Conservation (phyloP, 257 asterid species). For the Nicotiana tabacum region DNA sequence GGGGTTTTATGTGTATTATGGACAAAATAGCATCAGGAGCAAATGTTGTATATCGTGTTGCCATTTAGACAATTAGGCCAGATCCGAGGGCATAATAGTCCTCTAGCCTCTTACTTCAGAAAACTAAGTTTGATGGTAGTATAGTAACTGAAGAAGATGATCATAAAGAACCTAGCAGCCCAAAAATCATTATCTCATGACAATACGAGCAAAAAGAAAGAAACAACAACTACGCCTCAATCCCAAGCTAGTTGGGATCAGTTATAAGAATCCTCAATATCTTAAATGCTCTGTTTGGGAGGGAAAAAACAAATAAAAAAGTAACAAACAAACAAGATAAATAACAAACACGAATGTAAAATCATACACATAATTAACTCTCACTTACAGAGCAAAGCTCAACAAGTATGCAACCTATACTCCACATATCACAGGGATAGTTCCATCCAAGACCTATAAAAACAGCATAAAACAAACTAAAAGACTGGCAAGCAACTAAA, state of each 20-base stretch:
- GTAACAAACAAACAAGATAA: not conserved
- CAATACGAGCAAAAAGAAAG: not conserved
- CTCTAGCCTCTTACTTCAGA: not conserved
- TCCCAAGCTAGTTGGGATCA: not conserved
- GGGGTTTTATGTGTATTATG: not conserved
- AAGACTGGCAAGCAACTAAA: not conserved
- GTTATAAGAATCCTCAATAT: not conserved
- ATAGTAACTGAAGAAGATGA: not conserved
- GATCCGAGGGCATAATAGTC: not conserved
- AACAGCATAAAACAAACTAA: conserved; percentile 16
- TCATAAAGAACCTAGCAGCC: not conserved
- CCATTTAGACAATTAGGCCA: not conserved
- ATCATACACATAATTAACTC: not conserved
- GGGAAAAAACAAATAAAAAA: not conserved
- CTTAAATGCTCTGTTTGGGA: not conserved
- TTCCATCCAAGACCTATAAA: conserved; percentile 82
- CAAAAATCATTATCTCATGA: not conserved
- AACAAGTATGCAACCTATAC: conserved; percentile 84
- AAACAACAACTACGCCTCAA: not conserved
- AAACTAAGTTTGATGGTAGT: not conserved
- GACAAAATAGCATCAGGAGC: not conserved
- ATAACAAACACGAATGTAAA: not conserved
- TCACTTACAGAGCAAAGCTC: conserved; percentile 84
- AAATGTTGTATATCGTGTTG: not conserved
- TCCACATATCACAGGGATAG: conserved; percentile 96